Percentiles rank a stretch among this genome's conserved stretches.
These are phyloP conservation scores for Pisolithus sp. DNA, from an alignment of 768 basidiomycete species.

Conservation along the genomic window DNA sequence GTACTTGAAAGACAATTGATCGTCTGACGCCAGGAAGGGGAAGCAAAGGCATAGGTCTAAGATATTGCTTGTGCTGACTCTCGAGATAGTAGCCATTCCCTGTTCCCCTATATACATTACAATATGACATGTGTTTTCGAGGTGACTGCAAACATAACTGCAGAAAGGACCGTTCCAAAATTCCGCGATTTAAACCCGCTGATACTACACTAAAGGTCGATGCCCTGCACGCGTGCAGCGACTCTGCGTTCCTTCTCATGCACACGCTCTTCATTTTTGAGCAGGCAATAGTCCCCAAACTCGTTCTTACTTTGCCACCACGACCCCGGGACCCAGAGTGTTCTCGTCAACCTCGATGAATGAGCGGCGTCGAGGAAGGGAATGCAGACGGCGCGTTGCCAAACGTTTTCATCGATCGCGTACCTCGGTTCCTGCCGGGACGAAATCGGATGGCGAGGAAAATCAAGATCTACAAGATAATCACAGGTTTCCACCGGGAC, in stretches of 20 bases:
- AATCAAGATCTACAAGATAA: constrained; percentile 88
- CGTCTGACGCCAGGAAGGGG: no score
- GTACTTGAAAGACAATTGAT: no score
- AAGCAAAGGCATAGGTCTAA: no score
- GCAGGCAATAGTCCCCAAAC: constrained; percentile 88
- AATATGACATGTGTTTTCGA: no score
- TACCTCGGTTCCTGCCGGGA: constrained; percentile 76
- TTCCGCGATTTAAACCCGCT: neutral
- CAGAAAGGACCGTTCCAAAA: no score
- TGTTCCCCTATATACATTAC: no score
- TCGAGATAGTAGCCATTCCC: no score
- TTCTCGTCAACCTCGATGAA: constrained; percentile 66
- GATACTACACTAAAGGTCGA: neutral
- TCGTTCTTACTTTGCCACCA: constrained; percentile 63
- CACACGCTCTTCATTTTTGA: constrained; percentile 50
- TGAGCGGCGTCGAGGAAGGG: constrained; percentile 80
- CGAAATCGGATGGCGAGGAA: constrained; percentile 56
- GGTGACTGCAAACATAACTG: no score
- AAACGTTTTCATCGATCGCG: constrained; percentile 52
- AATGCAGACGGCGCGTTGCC: constrained; percentile 77
- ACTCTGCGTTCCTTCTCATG: constrained; percentile 20
- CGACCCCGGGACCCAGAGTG: constrained; percentile 73
- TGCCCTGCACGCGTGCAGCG: constrained; percentile 3
- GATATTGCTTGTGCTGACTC: no score
- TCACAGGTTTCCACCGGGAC: constrained; percentile 70